A percentile compares a stretch with the other conserved stretches of the same genome.
Conservation (phyloP, 345 rosid genomes). For the Populus ilicifolia region DNA sequence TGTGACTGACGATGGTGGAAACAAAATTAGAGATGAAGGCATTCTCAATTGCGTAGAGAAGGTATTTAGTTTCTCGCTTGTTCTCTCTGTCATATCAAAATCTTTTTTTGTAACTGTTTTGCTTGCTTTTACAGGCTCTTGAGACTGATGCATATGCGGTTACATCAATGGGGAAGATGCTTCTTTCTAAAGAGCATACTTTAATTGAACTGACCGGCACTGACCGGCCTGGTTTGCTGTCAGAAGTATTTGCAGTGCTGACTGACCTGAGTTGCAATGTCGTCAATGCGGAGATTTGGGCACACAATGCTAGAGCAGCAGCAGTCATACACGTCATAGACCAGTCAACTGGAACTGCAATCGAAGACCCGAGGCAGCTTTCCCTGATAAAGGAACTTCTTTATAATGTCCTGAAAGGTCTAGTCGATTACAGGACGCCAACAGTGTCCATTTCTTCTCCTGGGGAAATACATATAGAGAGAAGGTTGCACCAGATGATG, state of each 20-base stretch:
- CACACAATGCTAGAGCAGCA: conserved; percentile 90
- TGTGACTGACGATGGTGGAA: conserved; percentile 60
- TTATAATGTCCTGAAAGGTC: conserved; percentile 58
- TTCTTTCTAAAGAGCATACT: conserved; percentile 76
- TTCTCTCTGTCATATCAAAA: background rate
- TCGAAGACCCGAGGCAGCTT: conserved; percentile 61
- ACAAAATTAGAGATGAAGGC: conserved; percentile 62
- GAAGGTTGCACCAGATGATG: conserved; percentile 95
- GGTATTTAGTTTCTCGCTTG: conserved; percentile 30
- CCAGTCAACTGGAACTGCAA: conserved; percentile 49
- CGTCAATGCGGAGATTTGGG: conserved; percentile 88
- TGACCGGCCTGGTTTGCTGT: conserved; percentile 83
- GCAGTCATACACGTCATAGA: conserved; percentile 81
- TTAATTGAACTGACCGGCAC: conserved; percentile 76
- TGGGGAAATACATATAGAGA: conserved; percentile 53
- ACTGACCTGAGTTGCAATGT: conserved; percentile 78
- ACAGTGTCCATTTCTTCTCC: conserved; percentile 61
- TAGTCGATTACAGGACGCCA: conserved; percentile 54
- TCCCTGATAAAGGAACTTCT: conserved; percentile 57
- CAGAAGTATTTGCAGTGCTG: conserved; percentile 91
- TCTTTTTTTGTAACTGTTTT: background rate
- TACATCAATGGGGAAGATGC: conserved; percentile 29
- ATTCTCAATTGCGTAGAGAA: conserved; percentile 51
- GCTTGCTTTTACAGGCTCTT: conserved; percentile 50
- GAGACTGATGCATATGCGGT: conserved; percentile 50